Conservation (phyloP, 345 rosid genomes). For the Rhodomyrtus tomentosa region DNA sequence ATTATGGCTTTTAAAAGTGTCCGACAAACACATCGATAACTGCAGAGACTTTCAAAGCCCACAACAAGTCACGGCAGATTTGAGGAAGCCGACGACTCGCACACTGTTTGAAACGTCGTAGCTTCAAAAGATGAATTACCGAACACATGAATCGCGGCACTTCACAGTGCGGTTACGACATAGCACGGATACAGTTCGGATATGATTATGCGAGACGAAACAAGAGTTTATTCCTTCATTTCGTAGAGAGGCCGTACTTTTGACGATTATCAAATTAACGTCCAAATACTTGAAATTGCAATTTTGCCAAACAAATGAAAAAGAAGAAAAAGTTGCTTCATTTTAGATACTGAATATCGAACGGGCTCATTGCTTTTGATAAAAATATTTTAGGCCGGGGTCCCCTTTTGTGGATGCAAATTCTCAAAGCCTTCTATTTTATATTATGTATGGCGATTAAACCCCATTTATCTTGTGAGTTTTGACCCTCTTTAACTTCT, state of each 20-base stretch:
- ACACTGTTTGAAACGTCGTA: background rate
- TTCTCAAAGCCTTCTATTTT: too few relatives aligned
- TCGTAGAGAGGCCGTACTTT: background rate
- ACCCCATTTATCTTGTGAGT: background rate
- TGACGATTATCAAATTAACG: background rate
- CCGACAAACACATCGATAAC: background rate
- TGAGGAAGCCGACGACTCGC: background rate
- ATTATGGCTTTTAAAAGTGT: background rate
- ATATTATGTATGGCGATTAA: background rate
- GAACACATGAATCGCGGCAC: background rate
- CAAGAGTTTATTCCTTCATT: background rate
- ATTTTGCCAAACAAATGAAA: too few relatives aligned
- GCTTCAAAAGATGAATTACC: background rate
- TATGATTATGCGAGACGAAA: background rate
- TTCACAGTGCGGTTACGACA: background rate
- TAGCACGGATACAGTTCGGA: accelerated
- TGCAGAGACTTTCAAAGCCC: background rate
- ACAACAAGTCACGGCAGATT: background rate
- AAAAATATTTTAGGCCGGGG: too few relatives aligned
- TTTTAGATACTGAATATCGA: too few relatives aligned
- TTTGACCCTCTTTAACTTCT: background rate
- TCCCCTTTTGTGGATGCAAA: too few relatives aligned
- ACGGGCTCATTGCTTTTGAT: too few relatives aligned
- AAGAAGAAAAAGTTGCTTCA: background rate
- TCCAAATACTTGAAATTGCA: background rate